These are phyloP conservation scores for Fusarium anguioides DNA, from an alignment of 2,329 filamentous ascomycete species.

Conservation along the genomic window DNA sequence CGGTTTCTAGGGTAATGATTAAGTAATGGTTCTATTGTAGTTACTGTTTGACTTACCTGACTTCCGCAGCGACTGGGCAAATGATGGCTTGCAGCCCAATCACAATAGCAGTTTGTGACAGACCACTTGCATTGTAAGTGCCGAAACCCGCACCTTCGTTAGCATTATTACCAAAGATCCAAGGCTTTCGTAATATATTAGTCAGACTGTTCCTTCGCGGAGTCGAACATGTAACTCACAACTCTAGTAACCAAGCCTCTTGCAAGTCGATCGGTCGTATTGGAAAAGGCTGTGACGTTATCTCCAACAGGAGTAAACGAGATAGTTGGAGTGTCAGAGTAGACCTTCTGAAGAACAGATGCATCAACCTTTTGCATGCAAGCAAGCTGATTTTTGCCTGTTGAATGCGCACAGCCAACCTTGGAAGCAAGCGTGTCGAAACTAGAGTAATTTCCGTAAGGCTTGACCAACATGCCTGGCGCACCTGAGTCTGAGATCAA, in stretches of 20 bases:
- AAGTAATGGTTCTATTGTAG: accelerated
- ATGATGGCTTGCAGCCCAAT: conserved; percentile 7
- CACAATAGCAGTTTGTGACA: conserved; percentile 4
- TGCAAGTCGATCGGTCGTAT: conserved; percentile 4
- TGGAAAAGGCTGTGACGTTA: conserved; percentile 2
- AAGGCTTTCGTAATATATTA: background rate
- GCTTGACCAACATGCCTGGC: conserved; percentile 3
- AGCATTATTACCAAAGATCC: conserved; percentile 26
- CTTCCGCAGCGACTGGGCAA: conserved; percentile 15
- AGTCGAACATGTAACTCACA: background rate
- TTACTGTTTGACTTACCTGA: background rate
- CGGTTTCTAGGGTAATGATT: accelerated
- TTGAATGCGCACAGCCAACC: background rate
- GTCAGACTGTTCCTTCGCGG: accelerated
- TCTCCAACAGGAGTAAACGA: conserved; percentile 10
- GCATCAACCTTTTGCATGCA: conserved; percentile 19
- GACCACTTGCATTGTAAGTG: background rate
- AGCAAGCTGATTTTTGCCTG: background rate
- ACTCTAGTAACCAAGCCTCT: conserved; percentile 8
- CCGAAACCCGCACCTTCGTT: conserved; percentile 25
- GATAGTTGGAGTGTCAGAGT: conserved; percentile 1
- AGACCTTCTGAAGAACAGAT: background rate
- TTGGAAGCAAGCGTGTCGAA: conserved; percentile 8
- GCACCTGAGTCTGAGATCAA: conserved; percentile 11
- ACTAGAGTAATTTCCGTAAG: conserved; percentile 4